These are phyloP conservation scores for Leptodontidium sp. DNA, from an alignment of 2,329 filamentous ascomycete genomes.

Conservation along the genomic window DNA sequence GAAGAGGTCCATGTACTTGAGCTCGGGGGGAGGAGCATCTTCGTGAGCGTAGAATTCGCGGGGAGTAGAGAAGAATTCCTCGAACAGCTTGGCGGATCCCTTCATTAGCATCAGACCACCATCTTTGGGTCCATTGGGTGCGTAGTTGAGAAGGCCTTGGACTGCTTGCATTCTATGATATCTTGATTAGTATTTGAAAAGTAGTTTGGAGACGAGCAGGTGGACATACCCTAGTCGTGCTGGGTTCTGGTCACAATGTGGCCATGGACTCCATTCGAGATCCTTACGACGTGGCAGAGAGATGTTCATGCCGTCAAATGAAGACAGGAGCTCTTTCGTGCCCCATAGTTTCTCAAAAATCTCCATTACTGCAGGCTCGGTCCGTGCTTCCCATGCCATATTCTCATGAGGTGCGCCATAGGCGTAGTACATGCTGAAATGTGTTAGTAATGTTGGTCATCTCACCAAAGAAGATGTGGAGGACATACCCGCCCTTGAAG, in stretches of 20 bases:
- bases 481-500: constrained; percentile 16
- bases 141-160: constrained; percentile 54
- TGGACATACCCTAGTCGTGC: background rate
- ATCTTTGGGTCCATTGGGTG: constrained; percentile 45
- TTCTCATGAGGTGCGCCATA: constrained; percentile 51
- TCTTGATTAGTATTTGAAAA: constrained; percentile 51
- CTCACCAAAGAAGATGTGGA: background rate
- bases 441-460: background rate
- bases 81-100: constrained; percentile 43
- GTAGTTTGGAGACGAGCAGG: constrained; percentile 26
- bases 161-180: constrained; percentile 50
- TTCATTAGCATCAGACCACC: constrained; percentile 47
- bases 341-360: constrained; percentile 52
- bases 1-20: constrained; percentile 20
- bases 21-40: constrained; percentile 7
- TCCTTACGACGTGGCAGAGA: constrained; percentile 43
- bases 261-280: constrained; percentile 6
- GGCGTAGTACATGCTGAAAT: constrained; percentile 47
- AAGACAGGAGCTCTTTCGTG: constrained; percentile 53
- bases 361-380: constrained; percentile 49
- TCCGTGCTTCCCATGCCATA: constrained; percentile 50
- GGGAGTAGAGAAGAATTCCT: constrained; percentile 40
- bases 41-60: constrained; percentile 7
- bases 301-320: constrained; percentile 55
- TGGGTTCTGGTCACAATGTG: constrained; percentile 11